phyloP scores from a whole-genome alignment of 441 rosid genomes.

The Geranium incanum region DNA sequence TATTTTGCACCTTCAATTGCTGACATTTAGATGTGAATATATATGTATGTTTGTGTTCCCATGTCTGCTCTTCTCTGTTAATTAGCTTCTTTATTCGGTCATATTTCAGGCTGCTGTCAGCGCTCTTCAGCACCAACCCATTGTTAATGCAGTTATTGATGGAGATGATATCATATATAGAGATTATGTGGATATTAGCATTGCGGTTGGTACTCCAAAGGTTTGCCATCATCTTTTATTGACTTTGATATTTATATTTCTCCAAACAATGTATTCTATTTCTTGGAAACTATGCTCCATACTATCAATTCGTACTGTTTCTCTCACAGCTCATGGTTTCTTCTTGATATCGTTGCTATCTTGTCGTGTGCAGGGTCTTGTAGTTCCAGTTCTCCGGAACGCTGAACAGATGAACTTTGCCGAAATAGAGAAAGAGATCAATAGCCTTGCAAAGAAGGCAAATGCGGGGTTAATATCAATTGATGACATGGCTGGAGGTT shows the following conservation, averaged over 20 bases:
- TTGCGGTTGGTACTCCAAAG: slow-evolving; percentile 95
- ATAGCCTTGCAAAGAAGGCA: slow-evolving; percentile 87
- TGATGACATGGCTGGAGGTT: slow-evolving; percentile 97
- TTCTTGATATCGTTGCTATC: not conserved
- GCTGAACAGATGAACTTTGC: slow-evolving; percentile 85
- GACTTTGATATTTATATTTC: not conserved
- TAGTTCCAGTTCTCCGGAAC: slow-evolving; percentile 84
- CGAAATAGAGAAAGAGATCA: slow-evolving; percentile 82
- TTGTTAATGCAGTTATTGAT: slow-evolving; percentile 90
- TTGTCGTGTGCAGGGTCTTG: slow-evolving; percentile 59
- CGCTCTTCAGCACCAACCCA: slow-evolving; percentile 92
- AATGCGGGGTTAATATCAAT: slow-evolving; percentile 82
- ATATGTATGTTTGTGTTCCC: slow-evolving; percentile 3
- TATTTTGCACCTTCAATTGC: slow-evolving; percentile 5
- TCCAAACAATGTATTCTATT: too few species aligned
- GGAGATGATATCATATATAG: slow-evolving; percentile 95
- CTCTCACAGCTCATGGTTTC: not conserved
- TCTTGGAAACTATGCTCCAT: not conserved
- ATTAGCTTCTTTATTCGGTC: not conserved
- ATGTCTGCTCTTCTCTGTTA: slow-evolving; percentile 6
- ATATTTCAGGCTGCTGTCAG: slow-evolving; percentile 83
- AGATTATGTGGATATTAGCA: slow-evolving; percentile 87
- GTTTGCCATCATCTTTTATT: slow-evolving; percentile 34
- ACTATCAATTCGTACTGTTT: not conserved
- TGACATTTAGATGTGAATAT: not conserved